These are phyloP conservation scores for Curvularia lunata DNA, from an alignment of 2,329 filamentous ascomycete genomes.

Conservation along the genomic window DNA sequence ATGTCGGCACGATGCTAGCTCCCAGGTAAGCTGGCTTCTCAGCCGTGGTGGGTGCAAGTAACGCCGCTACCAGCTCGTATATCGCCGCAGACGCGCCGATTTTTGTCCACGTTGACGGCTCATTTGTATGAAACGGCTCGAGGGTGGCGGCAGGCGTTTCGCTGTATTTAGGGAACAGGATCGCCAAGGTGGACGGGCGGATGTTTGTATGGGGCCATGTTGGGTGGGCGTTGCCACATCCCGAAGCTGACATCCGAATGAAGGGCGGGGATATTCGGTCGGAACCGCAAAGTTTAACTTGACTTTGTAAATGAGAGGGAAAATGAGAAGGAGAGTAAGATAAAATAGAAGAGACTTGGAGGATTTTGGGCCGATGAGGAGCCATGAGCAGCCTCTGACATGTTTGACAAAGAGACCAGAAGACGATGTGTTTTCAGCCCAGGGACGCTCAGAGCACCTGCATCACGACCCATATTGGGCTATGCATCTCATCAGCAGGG, in stretches of 20 bases:
- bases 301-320: background rate
- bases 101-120: background rate
- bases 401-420: slow-evolving; percentile 2
- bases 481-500: slow-evolving; percentile 13
- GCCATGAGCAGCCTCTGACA: slow-evolving; percentile 1
- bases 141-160: slow-evolving; percentile 1
- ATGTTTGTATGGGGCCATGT: background rate
- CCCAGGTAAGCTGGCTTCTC: background rate
- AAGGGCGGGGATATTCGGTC: slow-evolving; percentile 2
- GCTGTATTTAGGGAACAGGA: background rate
- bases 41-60: background rate
- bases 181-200: slow-evolving; percentile 1
- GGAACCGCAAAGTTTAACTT: slow-evolving; percentile 1
- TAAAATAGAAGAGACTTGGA: background rate
- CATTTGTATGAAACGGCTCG: slow-evolving; percentile 14
- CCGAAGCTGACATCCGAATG: background rate
- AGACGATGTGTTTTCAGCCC: slow-evolving; percentile 9
- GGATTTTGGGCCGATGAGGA: background rate
- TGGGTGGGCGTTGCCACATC: slow-evolving; percentile 5
- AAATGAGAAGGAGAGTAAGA: background rate
- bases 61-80: slow-evolving; percentile 4
- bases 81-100: slow-evolving; percentile 13
- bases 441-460: slow-evolving; percentile 11
- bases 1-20: slow-evolving; percentile 11
- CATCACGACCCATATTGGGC: slow-evolving; percentile 12